Evolutionary conservation across 78 protist genomes (phyloP).

Genomic region (Dictyostelium citrinum): DNA sequence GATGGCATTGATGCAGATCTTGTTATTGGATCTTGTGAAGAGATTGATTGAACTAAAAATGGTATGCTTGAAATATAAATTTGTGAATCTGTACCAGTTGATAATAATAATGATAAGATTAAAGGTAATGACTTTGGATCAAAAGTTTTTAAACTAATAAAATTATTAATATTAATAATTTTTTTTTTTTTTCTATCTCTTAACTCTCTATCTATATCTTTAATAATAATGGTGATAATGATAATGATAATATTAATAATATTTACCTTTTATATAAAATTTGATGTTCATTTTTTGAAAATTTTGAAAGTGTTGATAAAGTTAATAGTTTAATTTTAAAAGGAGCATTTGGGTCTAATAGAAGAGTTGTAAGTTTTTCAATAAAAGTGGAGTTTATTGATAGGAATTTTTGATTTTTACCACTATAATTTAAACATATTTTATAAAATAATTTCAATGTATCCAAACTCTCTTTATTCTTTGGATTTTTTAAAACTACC

Average conservation of each 20-base stretch:
- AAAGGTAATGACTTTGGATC: conserved; percentile 28
- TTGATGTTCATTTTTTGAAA: conserved; percentile 46
- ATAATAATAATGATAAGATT: conserved; percentile 33
- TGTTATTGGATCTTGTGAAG: conserved; percentile 39
- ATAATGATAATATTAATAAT: no score
- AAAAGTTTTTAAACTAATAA: conserved; percentile 53
- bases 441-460: conserved; percentile 19
- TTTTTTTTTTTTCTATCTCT: background rate
- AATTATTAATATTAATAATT: no score
- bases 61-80: conserved; percentile 6
- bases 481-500: conserved; percentile 44
- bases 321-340: conserved; percentile 21
- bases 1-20: conserved; percentile 61
- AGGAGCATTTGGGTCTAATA: conserved; percentile 60
- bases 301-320: conserved; percentile 54
- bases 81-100: background rate
- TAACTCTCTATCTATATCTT: no score
- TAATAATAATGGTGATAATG: no score
- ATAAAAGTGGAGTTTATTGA: conserved; percentile 22
- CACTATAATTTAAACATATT: conserved; percentile 25
- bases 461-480: conserved; percentile 41
- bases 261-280: conserved; percentile 48
- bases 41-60: conserved; percentile 47
- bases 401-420: background rate
- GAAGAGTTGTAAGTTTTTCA: conserved; percentile 40